phyloP scores from a whole-genome alignment of 2,329 filamentous ascomycete species.

The Ophiostoma sp. region DNA sequence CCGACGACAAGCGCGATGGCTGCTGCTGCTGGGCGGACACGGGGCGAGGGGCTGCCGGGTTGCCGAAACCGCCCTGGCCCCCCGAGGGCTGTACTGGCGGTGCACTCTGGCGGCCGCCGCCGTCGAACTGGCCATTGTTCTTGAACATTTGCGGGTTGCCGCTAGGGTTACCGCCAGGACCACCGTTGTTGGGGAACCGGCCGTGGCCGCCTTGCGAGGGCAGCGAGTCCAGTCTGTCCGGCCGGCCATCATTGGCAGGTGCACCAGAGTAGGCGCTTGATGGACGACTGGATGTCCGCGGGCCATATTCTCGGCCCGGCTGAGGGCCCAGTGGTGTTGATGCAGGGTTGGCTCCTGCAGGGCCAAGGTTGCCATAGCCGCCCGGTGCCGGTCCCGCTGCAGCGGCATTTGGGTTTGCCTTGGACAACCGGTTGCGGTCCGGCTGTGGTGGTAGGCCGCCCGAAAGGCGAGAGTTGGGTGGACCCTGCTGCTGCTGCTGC shows the following conservation, averaged over 20 bases:
- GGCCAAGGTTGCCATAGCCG: conserved; percentile 12
- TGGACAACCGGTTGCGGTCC: conserved; percentile 38
- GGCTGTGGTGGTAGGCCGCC: conserved; percentile 11
- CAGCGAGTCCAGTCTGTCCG: conserved; percentile 31
- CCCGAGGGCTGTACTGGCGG: conserved; percentile 32
- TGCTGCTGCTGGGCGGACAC: conserved; percentile 13
- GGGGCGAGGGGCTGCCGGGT: neutral
- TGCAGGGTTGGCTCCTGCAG: conserved; percentile 22
- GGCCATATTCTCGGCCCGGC: conserved; percentile 38
- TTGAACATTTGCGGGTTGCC: conserved; percentile 26
- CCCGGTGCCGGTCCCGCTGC: neutral
- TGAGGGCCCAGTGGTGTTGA: conserved; percentile 21
- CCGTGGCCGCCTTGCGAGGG: conserved; percentile 23
- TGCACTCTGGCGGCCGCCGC: conserved; percentile 35
- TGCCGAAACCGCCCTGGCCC: conserved; percentile 1
- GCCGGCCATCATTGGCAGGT: conserved; percentile 25
- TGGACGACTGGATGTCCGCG: conserved; percentile 36
- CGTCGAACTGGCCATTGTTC: conserved; percentile 18
- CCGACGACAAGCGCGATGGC: conserved; percentile 18
- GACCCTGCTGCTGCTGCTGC: conserved; percentile 16
- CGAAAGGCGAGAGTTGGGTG: neutral
- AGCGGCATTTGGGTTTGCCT: conserved; percentile 31
- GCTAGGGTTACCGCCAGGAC: conserved; percentile 23
- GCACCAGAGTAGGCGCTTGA: conserved; percentile 29
- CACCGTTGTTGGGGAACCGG: conserved; percentile 15